Percentiles rank a stretch among this genome's conserved stretches.
These are phyloP conservation scores for Lasiosphaeris hirsuta DNA, from an alignment of 495 filamentous ascomycete genomes.

Conservation along the genomic window DNA sequence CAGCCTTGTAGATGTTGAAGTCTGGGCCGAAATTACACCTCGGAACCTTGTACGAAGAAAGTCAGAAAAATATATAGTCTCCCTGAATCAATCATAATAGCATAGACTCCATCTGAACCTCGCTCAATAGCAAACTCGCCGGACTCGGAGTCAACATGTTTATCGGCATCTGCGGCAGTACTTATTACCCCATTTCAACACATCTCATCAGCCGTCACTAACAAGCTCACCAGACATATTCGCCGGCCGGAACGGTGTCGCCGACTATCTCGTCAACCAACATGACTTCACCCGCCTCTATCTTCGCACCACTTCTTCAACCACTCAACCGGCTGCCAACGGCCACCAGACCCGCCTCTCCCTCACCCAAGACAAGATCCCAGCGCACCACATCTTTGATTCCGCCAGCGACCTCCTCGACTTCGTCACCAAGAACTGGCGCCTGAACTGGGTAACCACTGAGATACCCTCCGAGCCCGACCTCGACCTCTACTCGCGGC, in stretches of 20 bases:
- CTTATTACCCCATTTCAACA: slow-evolving; percentile 1
- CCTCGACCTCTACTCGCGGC: slow-evolving; percentile 67
- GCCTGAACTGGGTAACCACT: slow-evolving; percentile 76
- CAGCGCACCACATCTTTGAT: slow-evolving; percentile 47
- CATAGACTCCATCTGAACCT: no score
- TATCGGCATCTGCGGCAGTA: slow-evolving; percentile 89
- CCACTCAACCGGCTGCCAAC: background rate
- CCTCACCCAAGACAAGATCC: slow-evolving; percentile 7
- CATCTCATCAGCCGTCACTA: slow-evolving; percentile 13
- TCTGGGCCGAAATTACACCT: no score
- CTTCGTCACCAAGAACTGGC: slow-evolving; percentile 83
- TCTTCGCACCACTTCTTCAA: background rate
- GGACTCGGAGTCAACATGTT: slow-evolving; percentile 58
- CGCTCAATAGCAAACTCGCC: no score
- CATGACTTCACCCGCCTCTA: slow-evolving; percentile 68
- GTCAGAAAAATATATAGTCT: no score
- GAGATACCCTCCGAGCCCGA: slow-evolving; percentile 66
- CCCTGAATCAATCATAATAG: no score
- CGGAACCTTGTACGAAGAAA: no score
- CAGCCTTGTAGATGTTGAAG: no score
- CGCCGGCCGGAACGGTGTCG: slow-evolving; percentile 83
- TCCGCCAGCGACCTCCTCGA: slow-evolving; percentile 64
- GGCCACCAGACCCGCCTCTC: background rate
- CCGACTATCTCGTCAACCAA: slow-evolving; percentile 72
- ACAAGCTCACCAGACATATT: slow-evolving; percentile 64